phyloP scores from a whole-genome alignment of 352 stramenopile species.

The Phytophthora fragariaefolia region DNA sequence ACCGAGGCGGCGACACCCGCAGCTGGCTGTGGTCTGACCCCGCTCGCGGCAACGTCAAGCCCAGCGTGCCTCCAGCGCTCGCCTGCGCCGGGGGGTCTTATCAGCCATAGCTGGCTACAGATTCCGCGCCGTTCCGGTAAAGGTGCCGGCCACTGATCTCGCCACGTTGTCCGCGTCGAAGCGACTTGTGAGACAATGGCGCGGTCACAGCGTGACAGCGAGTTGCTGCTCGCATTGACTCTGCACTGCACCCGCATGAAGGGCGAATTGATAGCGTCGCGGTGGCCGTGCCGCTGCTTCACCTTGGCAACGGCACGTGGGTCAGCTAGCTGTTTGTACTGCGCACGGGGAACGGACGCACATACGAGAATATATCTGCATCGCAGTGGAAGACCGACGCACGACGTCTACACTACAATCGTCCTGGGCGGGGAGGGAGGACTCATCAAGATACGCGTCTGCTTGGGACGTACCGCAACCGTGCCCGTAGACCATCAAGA shows the following conservation, averaged over 20 bases:
- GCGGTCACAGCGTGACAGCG: background rate
- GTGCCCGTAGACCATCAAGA: constrained; percentile 85
- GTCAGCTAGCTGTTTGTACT: constrained; percentile 91
- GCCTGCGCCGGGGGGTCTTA: background rate
- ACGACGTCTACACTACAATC: too few relatives aligned
- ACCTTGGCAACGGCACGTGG: constrained; percentile 44
- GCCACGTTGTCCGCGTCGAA: constrained; percentile 26
- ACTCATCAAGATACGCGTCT: constrained; percentile 9
- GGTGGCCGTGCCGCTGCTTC: constrained; percentile 55
- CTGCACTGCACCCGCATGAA: constrained; percentile 58
- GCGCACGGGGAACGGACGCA: background rate
- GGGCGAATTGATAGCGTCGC: constrained; percentile 63
- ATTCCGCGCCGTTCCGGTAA: constrained; percentile 19
- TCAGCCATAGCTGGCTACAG: background rate
- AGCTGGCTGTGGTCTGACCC: constrained; percentile 1
- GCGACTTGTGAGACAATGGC: constrained; percentile 38
- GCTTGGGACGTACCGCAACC: constrained; percentile 58
- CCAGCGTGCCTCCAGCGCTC: too few relatives aligned
- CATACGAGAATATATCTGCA: constrained; percentile 14
- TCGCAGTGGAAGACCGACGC: too few relatives aligned
- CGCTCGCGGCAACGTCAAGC: background rate
- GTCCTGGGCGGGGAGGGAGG: too few relatives aligned
- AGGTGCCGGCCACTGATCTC: constrained; percentile 25
- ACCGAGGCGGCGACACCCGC: constrained; percentile 13
- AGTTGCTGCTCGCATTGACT: constrained; percentile 33